Base-by-base conservation (phyloP, 352 stramenopile species). In the Thraustotheca clavata region DNA sequence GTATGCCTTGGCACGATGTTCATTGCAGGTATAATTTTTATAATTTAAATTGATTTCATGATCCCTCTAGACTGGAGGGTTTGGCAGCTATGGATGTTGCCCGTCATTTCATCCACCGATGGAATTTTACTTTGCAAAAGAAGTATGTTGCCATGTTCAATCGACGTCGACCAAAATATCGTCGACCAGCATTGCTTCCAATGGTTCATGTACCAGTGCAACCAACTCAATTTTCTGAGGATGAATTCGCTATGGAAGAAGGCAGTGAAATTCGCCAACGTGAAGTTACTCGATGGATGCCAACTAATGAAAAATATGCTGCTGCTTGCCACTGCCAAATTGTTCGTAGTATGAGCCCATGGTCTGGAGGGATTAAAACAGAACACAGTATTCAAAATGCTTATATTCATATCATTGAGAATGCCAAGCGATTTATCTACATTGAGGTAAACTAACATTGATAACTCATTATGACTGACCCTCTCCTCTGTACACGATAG, bases 381-480 rank as follows among this genome's bases (percentile, higher is more conserved):
- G 74, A 85, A 60, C 55, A 75, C 22, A 84, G 76, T 67, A 79
- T 82, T 46, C 73, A 80, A 32, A 49, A 70, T 35, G 69, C 73
- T 4, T 80, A 80, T 65, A 76, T 79, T 60, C 62, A 79, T 49
- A 55, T 74, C 18, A 85, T 85, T 55, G 48, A 52, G n/a, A 54
- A 62, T 27, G 73, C 75, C 29, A 68, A 76, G 52, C 74, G 82
- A 52, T 77, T 62, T 60, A 75, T 86, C 18, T 86, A 86, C 60
- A 84, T 86, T 43, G 76, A 86, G 52, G 62, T 39, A 36, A 68
- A 74, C 59, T 35, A 6, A 54, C 49, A 4, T 67, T 60, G 3
- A 57, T 31, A 16, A 24, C 29, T 14, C 12, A 16, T 4, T n/a
- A 74, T 38, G 24, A 71, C 46, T 76, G 74, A 43, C 67, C n/a